phyloP scores from a whole-genome alignment of 2,329 filamentous ascomycete genomes.

The Colletotrichum tropicicola region DNA sequence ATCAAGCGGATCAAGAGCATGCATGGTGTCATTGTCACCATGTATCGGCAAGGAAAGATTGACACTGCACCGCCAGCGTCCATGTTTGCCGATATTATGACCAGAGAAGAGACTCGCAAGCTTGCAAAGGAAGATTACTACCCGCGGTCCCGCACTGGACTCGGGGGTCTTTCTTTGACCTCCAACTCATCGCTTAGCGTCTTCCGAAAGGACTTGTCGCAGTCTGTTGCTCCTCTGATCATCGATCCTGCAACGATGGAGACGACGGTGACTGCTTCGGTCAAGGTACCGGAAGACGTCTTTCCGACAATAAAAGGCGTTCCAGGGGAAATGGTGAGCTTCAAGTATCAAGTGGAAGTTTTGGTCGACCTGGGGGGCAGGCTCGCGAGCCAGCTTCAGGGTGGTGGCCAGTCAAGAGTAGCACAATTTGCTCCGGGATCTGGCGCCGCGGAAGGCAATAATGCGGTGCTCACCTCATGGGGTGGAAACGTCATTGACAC shows the following conservation, averaged over 20 bases:
- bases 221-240: slow-evolving; percentile 87
- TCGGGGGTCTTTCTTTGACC: slow-evolving; percentile 86
- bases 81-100: slow-evolving; percentile 59
- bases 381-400: slow-evolving; percentile 76
- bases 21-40: slow-evolving; percentile 90
- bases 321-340: slow-evolving; percentile 92
- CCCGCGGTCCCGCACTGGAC: slow-evolving; percentile 85
- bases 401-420: slow-evolving; percentile 63
- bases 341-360: slow-evolving; percentile 93
- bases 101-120: slow-evolving; percentile 72
- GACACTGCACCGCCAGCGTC: slow-evolving; percentile 73
- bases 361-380: slow-evolving; percentile 92
- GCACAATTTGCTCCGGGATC: slow-evolving; percentile 40
- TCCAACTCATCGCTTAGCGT: slow-evolving; percentile 88
- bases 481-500: slow-evolving; percentile 85
- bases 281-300: slow-evolving; percentile 87
- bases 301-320: slow-evolving; percentile 93
- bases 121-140: slow-evolving; percentile 85
- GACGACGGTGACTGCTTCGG: slow-evolving; percentile 81
- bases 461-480: slow-evolving; percentile 60
- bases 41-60: slow-evolving; percentile 91
- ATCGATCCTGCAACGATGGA: slow-evolving; percentile 83
- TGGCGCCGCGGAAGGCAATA: slow-evolving; percentile 46
- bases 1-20: slow-evolving; percentile 90
- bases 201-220: slow-evolving; percentile 94